Evolutionary conservation across 768 basidiomycete genomes (phyloP).

Genomic region (Suillus bovinus): DNA sequence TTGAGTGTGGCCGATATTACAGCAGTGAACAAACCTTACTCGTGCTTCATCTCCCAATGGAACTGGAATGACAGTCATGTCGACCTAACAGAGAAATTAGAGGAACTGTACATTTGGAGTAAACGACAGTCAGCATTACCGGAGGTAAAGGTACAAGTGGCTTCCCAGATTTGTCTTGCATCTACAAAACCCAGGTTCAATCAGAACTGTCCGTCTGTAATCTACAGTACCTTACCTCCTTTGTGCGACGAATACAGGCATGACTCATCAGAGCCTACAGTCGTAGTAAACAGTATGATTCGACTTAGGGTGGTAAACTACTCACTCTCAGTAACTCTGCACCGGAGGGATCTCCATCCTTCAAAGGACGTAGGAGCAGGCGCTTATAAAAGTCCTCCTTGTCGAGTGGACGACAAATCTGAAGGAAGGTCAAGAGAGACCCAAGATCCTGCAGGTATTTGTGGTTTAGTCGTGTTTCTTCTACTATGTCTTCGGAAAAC

Average conservation of each 20-base stretch:
- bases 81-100: constrained; percentile 49
- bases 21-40: constrained; percentile 38
- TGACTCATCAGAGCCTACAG: constrained; percentile 73
- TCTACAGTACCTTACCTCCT: constrained; percentile 53
- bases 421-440: constrained; percentile 80
- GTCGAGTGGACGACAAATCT: constrained; percentile 84
- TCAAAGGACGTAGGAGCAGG: constrained; percentile 75
- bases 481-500: neutral
- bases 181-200: constrained; percentile 42
- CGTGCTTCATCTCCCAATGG: constrained; percentile 62
- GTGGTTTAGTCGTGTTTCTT: neutral
- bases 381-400: constrained; percentile 81
- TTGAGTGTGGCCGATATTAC: constrained; percentile 6
- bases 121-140: constrained; percentile 31
- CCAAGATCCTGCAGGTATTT: constrained; percentile 70
- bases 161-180: constrained; percentile 81
- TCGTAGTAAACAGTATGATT: constrained; percentile 12
- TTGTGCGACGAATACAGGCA: constrained; percentile 78
- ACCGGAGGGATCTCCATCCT: constrained; percentile 65
- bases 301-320: constrained; percentile 4
- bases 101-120: neutral
- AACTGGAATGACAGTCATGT: constrained; percentile 75
- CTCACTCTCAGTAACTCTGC: constrained; percentile 69
- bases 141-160: constrained; percentile 75
- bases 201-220: neutral